A percentile compares a stretch with the other conserved stretches of the same genome.
Conservation (phyloP, 345 rosid genomes). For the Citrus australasica region DNA sequence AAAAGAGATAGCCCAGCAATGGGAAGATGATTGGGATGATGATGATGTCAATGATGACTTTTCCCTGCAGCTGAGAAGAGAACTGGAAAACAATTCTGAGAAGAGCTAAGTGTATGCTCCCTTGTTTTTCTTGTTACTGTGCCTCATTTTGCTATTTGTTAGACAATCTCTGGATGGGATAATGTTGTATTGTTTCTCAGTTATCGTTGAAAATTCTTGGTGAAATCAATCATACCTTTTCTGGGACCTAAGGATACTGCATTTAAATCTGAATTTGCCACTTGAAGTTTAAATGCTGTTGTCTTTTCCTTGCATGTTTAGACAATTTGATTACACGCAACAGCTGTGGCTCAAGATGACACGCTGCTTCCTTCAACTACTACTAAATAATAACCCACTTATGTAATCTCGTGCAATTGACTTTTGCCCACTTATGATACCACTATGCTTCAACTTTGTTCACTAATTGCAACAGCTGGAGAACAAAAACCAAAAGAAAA, state of each 20-base stretch:
- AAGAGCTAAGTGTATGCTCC: conserved; percentile 38
- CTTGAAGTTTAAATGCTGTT: not conserved
- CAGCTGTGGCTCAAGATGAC: not conserved
- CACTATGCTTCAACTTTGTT: no score
- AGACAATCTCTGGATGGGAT: not conserved
- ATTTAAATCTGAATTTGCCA: not conserved
- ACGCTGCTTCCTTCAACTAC: not conserved
- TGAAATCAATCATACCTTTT: not conserved
- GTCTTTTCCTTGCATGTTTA: not conserved
- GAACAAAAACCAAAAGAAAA: no score
- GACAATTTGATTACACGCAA: not conserved
- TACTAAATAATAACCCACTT: not conserved
- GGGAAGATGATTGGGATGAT: conserved; percentile 99
- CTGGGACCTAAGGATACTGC: not conserved
- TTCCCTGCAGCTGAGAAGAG: conserved; percentile 78
- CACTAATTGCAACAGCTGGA: no score
- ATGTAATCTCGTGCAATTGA: no score
- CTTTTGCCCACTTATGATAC: no score
- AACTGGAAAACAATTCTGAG: conserved; percentile 53
- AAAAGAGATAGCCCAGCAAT: conserved; percentile 68
- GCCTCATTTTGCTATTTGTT: not conserved
- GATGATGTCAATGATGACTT: conserved; percentile 90
- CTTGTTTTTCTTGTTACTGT: not conserved
- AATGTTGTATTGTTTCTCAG: not conserved
- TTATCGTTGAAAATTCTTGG: not conserved